Conservation (phyloP, 192 early-diverging fungal species). For the Pilaira anomala region DNA sequence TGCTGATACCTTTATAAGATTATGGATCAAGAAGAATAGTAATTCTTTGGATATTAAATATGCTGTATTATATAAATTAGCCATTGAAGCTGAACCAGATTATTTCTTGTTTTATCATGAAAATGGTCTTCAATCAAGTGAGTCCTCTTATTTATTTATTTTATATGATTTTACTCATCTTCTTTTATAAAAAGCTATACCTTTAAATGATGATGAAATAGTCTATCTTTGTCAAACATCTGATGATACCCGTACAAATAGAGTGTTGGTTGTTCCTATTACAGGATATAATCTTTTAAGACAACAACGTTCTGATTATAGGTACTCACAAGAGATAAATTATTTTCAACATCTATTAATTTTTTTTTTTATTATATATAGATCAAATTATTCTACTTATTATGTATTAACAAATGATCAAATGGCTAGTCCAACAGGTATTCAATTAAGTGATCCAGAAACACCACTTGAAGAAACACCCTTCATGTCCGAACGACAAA, state of each 20-base stretch:
- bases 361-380: too few relatives aligned
- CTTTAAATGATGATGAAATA: slow-evolving; percentile 19
- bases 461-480: not conserved
- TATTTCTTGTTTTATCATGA: slow-evolving; percentile 13
- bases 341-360: not conserved
- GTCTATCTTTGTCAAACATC: slow-evolving; percentile 27
- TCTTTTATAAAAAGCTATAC: slow-evolving; percentile 12
- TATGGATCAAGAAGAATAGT: not conserved
- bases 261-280: slow-evolving; percentile 22
- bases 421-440: not conserved
- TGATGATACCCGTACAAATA: slow-evolving; percentile 17
- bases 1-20: slow-evolving; percentile 18
- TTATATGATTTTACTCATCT: not conserved
- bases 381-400: too few relatives aligned
- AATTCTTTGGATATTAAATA: slow-evolving; percentile 8
- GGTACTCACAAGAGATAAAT: not conserved
- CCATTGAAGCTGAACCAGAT: not conserved
- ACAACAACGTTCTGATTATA: not conserved
- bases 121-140: slow-evolving; percentile 8
- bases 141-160: not conserved
- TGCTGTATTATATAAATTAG: slow-evolving; percentile 12
- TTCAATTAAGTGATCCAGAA: not conserved
- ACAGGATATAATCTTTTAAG: not conserved
- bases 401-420: not conserved
- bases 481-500: too few relatives aligned